phyloP scores from a whole-genome alignment of 495 filamentous ascomycete species.

The Immersiella caudata region DNA sequence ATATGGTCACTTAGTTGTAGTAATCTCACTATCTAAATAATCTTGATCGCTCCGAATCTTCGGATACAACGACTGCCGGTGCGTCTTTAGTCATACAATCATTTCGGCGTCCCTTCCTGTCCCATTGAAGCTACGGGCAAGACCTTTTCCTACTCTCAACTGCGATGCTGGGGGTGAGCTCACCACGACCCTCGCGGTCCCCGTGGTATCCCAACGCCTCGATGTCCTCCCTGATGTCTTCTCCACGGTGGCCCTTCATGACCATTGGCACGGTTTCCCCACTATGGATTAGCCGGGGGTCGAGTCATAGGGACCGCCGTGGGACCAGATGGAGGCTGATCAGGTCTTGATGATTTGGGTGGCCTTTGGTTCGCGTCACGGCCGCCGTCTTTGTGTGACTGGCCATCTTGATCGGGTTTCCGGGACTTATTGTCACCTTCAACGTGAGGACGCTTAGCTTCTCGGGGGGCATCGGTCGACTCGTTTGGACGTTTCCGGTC shows the following conservation, averaged over 20 bases:
- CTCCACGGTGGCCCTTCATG: neutral
- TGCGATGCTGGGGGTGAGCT: neutral
- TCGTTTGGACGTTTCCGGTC: constrained; percentile 54
- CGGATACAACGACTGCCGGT: neutral
- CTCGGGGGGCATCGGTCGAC: constrained; percentile 36
- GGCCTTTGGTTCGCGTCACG: neutral
- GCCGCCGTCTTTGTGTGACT: neutral
- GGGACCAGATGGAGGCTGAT: neutral
- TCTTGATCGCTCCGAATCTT: neutral
- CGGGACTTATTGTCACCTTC: constrained; percentile 27
- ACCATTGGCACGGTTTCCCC: neutral
- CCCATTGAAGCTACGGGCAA: neutral
- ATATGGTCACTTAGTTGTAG: too few species aligned
- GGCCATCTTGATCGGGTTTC: constrained; percentile 12
- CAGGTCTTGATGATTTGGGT: neutral
- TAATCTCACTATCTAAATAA: too few species aligned
- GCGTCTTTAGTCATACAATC: constrained; percentile 7
- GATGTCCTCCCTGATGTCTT: neutral
- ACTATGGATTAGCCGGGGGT: neutral
- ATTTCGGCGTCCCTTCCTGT: neutral
- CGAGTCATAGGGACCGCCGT: neutral
- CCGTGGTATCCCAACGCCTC: too few species aligned
- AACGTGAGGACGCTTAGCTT: constrained; percentile 48
- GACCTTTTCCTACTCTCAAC: neutral
- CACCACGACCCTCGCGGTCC: neutral